Percentiles rank a stretch among this genome's conserved stretches.
Conservation (phyloP, 345 rosid genomes). For the Bruguiera sexangula region DNA sequence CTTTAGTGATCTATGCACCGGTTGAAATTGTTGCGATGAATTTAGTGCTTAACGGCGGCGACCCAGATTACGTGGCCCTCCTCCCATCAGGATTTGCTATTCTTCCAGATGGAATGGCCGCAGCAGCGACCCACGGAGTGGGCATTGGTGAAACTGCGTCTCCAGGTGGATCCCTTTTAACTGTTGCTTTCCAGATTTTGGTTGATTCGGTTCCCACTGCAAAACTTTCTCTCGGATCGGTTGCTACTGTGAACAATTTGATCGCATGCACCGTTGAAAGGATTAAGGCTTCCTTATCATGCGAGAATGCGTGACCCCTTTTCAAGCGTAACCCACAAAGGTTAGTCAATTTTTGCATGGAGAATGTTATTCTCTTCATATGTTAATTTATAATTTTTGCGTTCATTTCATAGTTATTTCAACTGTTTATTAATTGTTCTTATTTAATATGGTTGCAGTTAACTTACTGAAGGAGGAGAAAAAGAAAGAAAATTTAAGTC, state of each 20-base stretch:
- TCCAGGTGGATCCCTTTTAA: slow-evolving; percentile 61
- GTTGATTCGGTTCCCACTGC: slow-evolving; percentile 75
- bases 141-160: slow-evolving; percentile 15
- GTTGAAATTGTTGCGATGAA: slow-evolving; percentile 53
- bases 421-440: neutral
- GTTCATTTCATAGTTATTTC: too few relatives aligned
- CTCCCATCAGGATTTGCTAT: slow-evolving; percentile 82
- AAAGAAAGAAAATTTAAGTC: slow-evolving; percentile 9
- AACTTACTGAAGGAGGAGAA: slow-evolving; percentile 22
- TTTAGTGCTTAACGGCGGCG: slow-evolving; percentile 54
- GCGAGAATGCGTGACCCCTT: slow-evolving; percentile 35
- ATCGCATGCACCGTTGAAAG: slow-evolving; percentile 81
- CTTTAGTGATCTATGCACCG: slow-evolving; percentile 45
- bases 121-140: slow-evolving; percentile 15
- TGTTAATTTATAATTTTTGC: too few relatives aligned
- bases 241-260: slow-evolving; percentile 69
- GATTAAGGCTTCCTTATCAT: slow-evolving; percentile 52
- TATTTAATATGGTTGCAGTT: slow-evolving; percentile 22
- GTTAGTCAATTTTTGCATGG: too few relatives aligned
- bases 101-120: slow-evolving; percentile 51
- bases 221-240: slow-evolving; percentile 70
- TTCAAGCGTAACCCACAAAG: too few relatives aligned
- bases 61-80: slow-evolving; percentile 71
- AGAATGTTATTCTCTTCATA: too few relatives aligned
- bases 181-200: slow-evolving; percentile 75